Percentiles rank a stretch among this genome's conserved stretches.
Conservation (phyloP, 768 basidiomycete species). For the Lactarius quietus region DNA sequence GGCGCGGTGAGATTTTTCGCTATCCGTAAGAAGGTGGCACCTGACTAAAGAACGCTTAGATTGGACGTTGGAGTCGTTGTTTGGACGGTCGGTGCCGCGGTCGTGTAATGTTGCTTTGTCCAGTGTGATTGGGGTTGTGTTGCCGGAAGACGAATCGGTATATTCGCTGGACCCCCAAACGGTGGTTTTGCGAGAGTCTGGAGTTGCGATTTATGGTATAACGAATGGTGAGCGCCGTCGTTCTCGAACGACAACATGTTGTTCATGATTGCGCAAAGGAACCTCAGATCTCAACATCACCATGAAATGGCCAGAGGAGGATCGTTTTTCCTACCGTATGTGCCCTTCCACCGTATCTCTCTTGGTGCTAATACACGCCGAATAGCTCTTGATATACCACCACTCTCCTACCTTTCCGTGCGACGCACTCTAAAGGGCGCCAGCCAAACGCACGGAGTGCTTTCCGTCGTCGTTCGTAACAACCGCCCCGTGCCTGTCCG, state of each 20-base stretch:
- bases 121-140: conserved; percentile 50
- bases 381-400: conserved; percentile 38
- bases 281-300: conserved; percentile 48
- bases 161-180: conserved; percentile 56
- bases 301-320: conserved; percentile 52
- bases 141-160: conserved; percentile 36
- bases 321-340: conserved; percentile 55
- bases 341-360: not conserved
- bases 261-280: conserved; percentile 21
- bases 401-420: conserved; percentile 54
- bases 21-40: conserved; percentile 18
- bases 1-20: conserved; percentile 46
- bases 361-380: not conserved
- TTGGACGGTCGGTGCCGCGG: conserved; percentile 59
- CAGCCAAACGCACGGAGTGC: conserved; percentile 71
- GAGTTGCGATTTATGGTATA: conserved; percentile 47
- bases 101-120: conserved; percentile 67
- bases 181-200: conserved; percentile 32
- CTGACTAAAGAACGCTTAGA: conserved; percentile 41
- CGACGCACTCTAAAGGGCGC: conserved; percentile 70
- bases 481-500: conserved; percentile 41
- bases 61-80: conserved; percentile 69
- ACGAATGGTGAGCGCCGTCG: conserved; percentile 39
- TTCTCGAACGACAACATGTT: not conserved
- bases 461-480: conserved; percentile 67